These are phyloP conservation scores for Berberis vulgaris DNA, from an alignment of 164 flowering plant species.

Conservation along the genomic window DNA sequence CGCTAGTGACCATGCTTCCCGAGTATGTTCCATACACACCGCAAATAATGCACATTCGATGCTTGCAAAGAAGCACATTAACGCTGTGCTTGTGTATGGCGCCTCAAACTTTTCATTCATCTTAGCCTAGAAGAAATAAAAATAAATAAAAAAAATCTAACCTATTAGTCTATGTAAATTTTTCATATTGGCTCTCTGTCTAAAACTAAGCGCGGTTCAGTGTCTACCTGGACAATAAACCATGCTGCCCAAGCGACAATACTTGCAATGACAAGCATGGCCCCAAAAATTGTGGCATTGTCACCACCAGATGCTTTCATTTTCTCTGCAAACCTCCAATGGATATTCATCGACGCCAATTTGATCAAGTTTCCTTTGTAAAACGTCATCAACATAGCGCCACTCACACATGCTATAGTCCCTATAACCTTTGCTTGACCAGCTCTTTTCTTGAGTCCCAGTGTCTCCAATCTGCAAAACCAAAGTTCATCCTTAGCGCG, in stretches of 20 bases:
- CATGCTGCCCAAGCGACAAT: constrained; percentile 51
- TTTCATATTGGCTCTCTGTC: no score
- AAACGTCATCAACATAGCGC: constrained; percentile 81
- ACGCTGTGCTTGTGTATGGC: background rate
- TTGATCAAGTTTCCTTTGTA: constrained; percentile 50
- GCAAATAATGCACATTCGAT: background rate
- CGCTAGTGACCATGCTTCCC: background rate
- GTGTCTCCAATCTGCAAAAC: constrained; percentile 46
- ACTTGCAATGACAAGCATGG: constrained; percentile 42
- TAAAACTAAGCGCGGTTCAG: background rate
- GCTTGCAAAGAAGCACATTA: constrained; percentile 1
- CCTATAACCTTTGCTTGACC: constrained; percentile 71
- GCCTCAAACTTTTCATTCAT: background rate
- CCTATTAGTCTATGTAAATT: background rate
- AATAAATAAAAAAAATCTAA: no score
- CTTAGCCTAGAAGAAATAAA: background rate
- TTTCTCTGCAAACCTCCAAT: constrained; percentile 49
- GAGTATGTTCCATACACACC: background rate
- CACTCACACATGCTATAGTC: constrained; percentile 74
- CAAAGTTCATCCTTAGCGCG: background rate
- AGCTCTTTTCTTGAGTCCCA: constrained; percentile 33
- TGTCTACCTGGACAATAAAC: constrained; percentile 59
- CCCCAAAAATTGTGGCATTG: constrained; percentile 26
- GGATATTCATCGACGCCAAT: constrained; percentile 45
- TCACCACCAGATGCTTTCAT: constrained; percentile 12